A percentile compares a stretch with the other conserved stretches of the same genome.
Evolutionary conservation across 176 grass and related monocot species (phyloP).

Genomic region (Ampelocalamus luodianensis): DNA sequence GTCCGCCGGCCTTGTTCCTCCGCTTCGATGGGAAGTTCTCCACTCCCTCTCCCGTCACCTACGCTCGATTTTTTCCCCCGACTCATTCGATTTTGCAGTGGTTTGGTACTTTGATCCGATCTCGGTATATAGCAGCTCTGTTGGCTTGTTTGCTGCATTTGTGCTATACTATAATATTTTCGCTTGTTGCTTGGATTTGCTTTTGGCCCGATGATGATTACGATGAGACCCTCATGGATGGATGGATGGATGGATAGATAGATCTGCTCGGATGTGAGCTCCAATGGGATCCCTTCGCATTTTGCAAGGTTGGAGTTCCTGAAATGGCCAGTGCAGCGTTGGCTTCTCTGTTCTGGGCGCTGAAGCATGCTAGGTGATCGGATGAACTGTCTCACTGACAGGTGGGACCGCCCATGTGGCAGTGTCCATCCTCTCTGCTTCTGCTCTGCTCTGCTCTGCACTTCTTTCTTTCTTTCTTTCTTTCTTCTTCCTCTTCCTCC

Average conservation of each 20-base stretch:
- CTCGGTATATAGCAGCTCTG: neutral
- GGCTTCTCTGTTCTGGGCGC: slow-evolving; percentile 41
- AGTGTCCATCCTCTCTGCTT: neutral
- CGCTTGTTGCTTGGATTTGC: slow-evolving; percentile 19
- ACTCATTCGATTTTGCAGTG: neutral
- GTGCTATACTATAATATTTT: neutral
- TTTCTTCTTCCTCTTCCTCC: neutral
- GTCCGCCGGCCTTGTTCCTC: no score
- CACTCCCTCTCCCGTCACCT: neutral
- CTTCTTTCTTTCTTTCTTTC: neutral
- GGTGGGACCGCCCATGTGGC: neutral
- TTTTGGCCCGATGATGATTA: slow-evolving; percentile 40
- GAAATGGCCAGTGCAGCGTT: slow-evolving; percentile 43
- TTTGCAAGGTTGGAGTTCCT: slow-evolving; percentile 2
- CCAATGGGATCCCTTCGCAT: neutral
- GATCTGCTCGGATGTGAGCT: slow-evolving; percentile 31
- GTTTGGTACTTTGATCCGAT: neutral
- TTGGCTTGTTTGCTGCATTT: neutral
- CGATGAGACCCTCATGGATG: neutral
- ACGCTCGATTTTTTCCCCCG: neutral
- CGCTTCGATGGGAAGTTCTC: neutral
- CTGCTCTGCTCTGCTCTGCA: neutral
- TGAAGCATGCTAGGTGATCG: neutral
- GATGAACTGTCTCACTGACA: neutral
- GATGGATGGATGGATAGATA: slow-evolving; percentile 25